Base-by-base conservation (phyloP, 2,329 filamentous ascomycete genomes). In the Stachybotrys echinatus region DNA sequence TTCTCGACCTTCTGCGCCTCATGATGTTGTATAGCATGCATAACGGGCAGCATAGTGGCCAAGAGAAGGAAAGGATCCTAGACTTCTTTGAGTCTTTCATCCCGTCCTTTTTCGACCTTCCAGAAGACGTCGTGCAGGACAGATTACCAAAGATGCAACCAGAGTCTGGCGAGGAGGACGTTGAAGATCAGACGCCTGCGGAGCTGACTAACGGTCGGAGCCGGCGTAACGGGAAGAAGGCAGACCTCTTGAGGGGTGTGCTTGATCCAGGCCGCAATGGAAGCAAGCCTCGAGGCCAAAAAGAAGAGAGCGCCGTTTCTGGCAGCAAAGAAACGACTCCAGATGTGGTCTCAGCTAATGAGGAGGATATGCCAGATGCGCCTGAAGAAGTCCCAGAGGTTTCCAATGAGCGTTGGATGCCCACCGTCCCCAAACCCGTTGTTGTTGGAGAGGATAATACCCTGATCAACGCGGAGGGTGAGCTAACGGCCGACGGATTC, bases 261-360 rank as follows among this genome's bases (percentile, higher is more conserved):
- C 81, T 99, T 31, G 91, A 96, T 61, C 88, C 80, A 19, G 77
- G 79, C 38, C 84, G 88, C 53, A 87, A 85, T 58, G 85, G 87
- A 52, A 87, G 85, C 66, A 80, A 81, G 56, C 77, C 81, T 21
- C 81, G 87, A 39, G 80, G 78, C 44, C 85, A 90, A 48, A 92
- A 94, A 61, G 89, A 94, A 55, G 88, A 87, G 54, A 92, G 87
- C 58, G 75, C 82, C n/a, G 82, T 82, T 2, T 85, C 87, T 21
- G 85, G 81, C 14, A 96, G 89, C 71, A 90, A 95, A 61, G 91
- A 94, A 59, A 91, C 88, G 1, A 96, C 92, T 0, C 92, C 94
- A 0, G 92, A 95, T 60, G 81, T 85, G 20, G 82, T 76, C n/a
- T 92, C 88, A 2, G 82, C 81, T 23, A 86, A 81, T 48, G 89